These are phyloP conservation scores for Kwoniella pini DNA, from an alignment of 768 basidiomycete species.

Conservation along the genomic window DNA sequence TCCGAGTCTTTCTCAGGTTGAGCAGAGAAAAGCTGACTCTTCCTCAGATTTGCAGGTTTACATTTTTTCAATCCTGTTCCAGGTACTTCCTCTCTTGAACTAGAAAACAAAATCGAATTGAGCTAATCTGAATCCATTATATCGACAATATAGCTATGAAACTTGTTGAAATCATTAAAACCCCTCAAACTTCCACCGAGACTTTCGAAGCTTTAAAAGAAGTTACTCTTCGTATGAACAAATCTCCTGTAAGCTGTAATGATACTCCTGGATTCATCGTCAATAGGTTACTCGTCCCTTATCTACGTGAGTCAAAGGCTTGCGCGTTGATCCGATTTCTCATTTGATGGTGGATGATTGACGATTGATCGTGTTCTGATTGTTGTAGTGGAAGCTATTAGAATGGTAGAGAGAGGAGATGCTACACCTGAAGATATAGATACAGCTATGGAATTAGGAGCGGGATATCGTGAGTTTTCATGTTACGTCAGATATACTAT, in stretches of 20 bases:
- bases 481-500: no score
- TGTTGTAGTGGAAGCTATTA: slow-evolving; percentile 55
- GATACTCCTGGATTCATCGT: slow-evolving; percentile 60
- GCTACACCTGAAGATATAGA: slow-evolving; percentile 57
- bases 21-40: neutral
- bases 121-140: no score
- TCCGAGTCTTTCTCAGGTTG: no score
- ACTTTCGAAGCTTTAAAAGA: slow-evolving; percentile 53
- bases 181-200: slow-evolving; percentile 51
- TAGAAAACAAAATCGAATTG: no score
- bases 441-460: slow-evolving; percentile 59
- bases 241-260: slow-evolving; percentile 56
- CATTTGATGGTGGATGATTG: no score
- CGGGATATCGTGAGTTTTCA: slow-evolving; percentile 54
- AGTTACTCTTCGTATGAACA: slow-evolving; percentile 55
- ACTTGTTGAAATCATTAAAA: slow-evolving; percentile 57
- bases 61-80: slow-evolving; percentile 57
- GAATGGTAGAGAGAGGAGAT: slow-evolving; percentile 58
- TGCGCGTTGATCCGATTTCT: no score
- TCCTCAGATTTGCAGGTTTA: slow-evolving; percentile 57
- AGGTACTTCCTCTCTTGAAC: slow-evolving; percentile 32
- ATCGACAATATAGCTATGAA: slow-evolving; percentile 52
- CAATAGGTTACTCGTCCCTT: slow-evolving; percentile 57
- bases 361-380: neutral
- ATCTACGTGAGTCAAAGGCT: slow-evolving; percentile 55